Evolutionary conservation across 2,329 filamentous ascomycete genomes (phyloP).

Genomic region (Penicillium sclerotiorum): DNA sequence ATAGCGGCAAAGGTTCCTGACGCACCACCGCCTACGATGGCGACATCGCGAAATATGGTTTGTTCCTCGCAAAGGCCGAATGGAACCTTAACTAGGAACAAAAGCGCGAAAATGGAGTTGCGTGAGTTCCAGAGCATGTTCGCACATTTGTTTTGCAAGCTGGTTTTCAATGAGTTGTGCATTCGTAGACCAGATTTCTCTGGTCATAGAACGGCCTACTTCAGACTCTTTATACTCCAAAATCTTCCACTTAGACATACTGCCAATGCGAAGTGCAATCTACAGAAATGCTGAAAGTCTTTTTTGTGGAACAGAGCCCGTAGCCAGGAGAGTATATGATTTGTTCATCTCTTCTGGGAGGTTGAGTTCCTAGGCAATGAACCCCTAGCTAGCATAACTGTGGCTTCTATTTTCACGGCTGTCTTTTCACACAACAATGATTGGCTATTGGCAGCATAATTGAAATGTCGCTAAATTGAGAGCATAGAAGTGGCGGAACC

Average conservation of each 20-base stretch:
- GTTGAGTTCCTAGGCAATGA: neutral
- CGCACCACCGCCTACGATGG: conserved; percentile 17
- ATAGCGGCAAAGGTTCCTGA: conserved; percentile 16
- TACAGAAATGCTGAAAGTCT: neutral
- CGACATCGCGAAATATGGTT: conserved; percentile 22
- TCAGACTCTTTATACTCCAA: neutral
- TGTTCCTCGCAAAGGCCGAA: conserved; percentile 7
- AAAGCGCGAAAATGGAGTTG: neutral
- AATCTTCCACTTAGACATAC: neutral
- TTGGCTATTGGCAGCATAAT: too few relatives aligned
- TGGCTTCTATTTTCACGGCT: neutral
- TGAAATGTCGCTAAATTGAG: too few relatives aligned
- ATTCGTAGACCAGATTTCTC: too few relatives aligned
- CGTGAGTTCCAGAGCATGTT: neutral
- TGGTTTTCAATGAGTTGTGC: too few relatives aligned
- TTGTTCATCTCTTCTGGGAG: neutral
- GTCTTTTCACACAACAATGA: too few relatives aligned
- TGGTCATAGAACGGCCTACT: too few relatives aligned
- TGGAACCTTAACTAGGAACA: conserved; percentile 9
- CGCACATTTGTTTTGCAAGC: too few relatives aligned
- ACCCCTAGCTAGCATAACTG: conserved; percentile 1
- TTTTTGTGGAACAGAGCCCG: neutral
- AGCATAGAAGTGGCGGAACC: too few relatives aligned
- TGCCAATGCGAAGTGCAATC: neutral
- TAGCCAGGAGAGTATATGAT: conserved; percentile 2